Evolutionary conservation across 352 stramenopile species (phyloP), one percentile per base, ranked within the genome.

Genomic region (Phytopythium vexans): DNA sequence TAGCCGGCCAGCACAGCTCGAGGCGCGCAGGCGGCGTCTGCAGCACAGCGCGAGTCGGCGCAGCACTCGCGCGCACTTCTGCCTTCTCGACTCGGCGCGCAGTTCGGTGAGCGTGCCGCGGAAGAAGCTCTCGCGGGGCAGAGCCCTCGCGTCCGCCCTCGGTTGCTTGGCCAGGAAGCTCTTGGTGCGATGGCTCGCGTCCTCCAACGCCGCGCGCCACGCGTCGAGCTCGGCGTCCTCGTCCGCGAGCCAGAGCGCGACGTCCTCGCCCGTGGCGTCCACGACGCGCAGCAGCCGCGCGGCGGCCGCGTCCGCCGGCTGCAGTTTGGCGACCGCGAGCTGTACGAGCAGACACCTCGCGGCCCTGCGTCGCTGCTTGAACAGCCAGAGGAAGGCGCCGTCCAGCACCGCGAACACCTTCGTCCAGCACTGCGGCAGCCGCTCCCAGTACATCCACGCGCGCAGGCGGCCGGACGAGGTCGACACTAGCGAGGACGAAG

Each of bases 401-500:
- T 76, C 56, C 37, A 88, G 60, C 45, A 86, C 74, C 4, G 56
- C 72, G 46, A 79, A 88, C 8, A 85, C 77, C 49, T 86, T 86
- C 38, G 77, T 88, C 77, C 77, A 88, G 61, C 77, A 84, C 52
- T 72, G 16, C 32, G 58, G 59, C 41, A 86, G 70, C 16, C 77
- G 74, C 58, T 86, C 72, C 77, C 77, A 88, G 56, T 86, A 86
- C 49, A 88, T 66, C 77, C 74, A 86, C 37, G 68, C 72, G 33
- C 16, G 49, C 34, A 70, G 39, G 38, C 12, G 21, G 21, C 21
- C 21, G 21, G 21, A 27, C 21, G 21, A 27, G 21, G 21, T 27
- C 21, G 21, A 27, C 21, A 27, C 21, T 34, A 39, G 14, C 45
- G 14, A 12, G 5, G 45, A 41, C 33, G 45, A 51, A 2, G 45